Evolutionary conservation across 2,329 filamentous ascomycete genomes (phyloP), one percentile per base, ranked within the genome.

Genomic region (Pyricularia pennisetigena): DNA sequence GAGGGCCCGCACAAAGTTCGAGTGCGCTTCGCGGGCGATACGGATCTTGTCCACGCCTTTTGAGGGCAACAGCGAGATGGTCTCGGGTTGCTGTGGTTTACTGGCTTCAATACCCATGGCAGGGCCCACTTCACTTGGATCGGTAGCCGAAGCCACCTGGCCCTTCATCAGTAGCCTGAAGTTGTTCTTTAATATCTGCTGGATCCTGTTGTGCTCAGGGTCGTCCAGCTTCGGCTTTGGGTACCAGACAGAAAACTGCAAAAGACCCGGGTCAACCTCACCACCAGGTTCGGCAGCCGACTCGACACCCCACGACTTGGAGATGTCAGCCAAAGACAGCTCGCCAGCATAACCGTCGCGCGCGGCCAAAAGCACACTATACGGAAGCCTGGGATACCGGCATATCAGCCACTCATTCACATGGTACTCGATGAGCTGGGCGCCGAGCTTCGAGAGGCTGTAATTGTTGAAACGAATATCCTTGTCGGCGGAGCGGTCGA

Each of bases 281-380:
- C 87, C 87, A 66, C 94, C 95, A 0, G 95, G 95, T 24, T 88
- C 90, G 12, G 91, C 92, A n/a, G 92, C 94, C 62, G 84, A 81
- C 77, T 98, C 94, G 20, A 98, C 88, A 79, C 95, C 95, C 95
- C 95, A 99, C 80, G 95, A 91, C 70, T 85, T 82, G 20, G 91
- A 88, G 72, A 98, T 85, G 24, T 88, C 83, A 67, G 89, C 82
- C 64, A 98, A 84, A 0, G 94, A 88, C 72, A 88, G 86, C 6
- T 87, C 85, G 4, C 95, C 95, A 64, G 89, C 85, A 77, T 93
- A 98, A 64, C 92, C 93, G 74, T 90, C 89, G 82, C 97, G 89
- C 35, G 93, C 90, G 67, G 93, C 88, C 79, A 93, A 96, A 67
- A 97, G 82, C 68, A 99, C 90, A n/a, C 86, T 80, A 85, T 95